These are phyloP conservation scores for Morella rubra DNA, from an alignment of 306 rosid genomes.

Conservation along the genomic window DNA sequence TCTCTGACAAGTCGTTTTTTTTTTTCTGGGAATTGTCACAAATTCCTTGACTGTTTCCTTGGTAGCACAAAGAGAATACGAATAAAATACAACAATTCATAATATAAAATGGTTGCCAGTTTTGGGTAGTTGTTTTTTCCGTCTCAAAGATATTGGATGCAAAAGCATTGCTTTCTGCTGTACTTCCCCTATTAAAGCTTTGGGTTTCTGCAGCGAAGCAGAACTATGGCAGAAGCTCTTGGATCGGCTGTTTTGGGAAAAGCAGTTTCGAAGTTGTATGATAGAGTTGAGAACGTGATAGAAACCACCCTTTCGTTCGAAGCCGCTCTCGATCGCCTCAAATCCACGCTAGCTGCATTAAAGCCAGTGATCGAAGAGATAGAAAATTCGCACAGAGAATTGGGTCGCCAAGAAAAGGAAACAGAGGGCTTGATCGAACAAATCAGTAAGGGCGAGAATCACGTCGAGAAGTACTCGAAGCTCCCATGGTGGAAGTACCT, in stretches of 20 bases:
- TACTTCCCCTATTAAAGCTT: background rate
- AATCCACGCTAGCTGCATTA: background rate
- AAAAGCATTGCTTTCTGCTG: too few species aligned
- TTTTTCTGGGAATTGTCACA: too few species aligned
- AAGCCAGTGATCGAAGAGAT: constrained; percentile 10
- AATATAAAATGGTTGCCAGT: too few species aligned
- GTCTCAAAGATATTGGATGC: background rate
- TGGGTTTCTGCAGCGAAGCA: background rate
- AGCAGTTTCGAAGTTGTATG: background rate
- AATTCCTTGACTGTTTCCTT: too few species aligned
- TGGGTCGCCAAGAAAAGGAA: constrained; percentile 6
- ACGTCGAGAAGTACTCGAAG: constrained; percentile 3
- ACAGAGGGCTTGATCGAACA: background rate
- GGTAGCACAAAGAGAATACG: too few species aligned
- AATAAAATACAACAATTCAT: too few species aligned
- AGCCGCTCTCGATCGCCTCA: constrained; percentile 4
- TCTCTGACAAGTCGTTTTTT: too few species aligned
- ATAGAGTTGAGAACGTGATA: background rate
- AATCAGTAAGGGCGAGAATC: background rate
- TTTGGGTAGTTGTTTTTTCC: too few species aligned
- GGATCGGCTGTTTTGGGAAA: background rate
- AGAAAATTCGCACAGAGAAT: background rate
- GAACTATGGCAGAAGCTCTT: constrained; percentile 3
- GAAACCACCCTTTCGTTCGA: constrained; percentile 1
- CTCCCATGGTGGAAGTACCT: background rate